Percentiles rank a stretch among this genome's conserved stretches.
Conservation (phyloP, 225 moss, liverwort and hornwort species). For the Rhytidiadelphus loreus region DNA sequence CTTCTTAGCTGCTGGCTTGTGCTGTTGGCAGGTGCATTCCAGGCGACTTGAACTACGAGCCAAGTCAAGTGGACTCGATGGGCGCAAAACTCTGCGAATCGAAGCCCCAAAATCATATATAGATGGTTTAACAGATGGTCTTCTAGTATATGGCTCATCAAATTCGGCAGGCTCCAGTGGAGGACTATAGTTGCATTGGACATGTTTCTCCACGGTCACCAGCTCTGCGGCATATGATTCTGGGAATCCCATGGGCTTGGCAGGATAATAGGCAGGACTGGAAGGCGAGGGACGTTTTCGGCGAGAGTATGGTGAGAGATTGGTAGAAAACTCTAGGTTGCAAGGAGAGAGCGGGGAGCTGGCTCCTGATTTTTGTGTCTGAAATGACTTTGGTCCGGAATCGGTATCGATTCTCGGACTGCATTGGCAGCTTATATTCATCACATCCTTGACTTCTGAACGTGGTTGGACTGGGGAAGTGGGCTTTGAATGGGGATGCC, state of each 20-base stretch:
- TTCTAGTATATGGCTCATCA: not conserved
- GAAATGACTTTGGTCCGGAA: not conserved
- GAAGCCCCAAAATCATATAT: not conserved
- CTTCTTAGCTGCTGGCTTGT: not conserved
- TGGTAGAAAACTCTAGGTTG: not conserved
- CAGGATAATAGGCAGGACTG: not conserved
- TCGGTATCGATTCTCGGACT: not conserved
- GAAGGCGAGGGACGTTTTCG: not conserved
- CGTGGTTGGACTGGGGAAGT: constrained; percentile 6
- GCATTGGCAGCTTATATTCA: constrained; percentile 20
- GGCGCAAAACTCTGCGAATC: not conserved
- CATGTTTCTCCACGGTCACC: constrained; percentile 11
- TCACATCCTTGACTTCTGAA: not conserved
- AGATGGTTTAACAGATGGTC: not conserved
- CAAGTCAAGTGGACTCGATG: constrained; percentile 8
- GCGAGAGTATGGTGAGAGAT: not conserved
- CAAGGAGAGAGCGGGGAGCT: constrained; percentile 8
- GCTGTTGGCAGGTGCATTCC: constrained; percentile 19
- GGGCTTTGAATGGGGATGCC: not conserved
- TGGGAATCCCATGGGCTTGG: not conserved
- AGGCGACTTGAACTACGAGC: not conserved
- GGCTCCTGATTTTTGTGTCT: not conserved
- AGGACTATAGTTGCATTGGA: not conserved
- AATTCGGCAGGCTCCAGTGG: not conserved
- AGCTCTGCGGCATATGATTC: constrained; percentile 19